Base-by-base conservation (phyloP, 371 early-diverging fungal genomes). In the Sporodiniella umbellata region DNA sequence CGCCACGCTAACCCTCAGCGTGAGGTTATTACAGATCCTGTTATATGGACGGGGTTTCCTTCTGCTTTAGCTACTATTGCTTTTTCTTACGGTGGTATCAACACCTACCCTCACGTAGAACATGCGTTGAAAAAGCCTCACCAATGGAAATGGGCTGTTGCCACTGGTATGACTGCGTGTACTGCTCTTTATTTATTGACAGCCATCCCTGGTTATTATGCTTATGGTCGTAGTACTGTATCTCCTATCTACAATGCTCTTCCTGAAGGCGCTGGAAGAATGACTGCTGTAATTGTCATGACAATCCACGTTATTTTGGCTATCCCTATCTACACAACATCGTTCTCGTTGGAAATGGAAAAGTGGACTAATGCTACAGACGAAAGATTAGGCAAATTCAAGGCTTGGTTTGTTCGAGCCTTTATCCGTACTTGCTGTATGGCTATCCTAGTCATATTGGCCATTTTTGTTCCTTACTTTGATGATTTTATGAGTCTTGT, bases 261-360 rank as follows among this genome's bases (percentile, higher is more conserved):
- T 18, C 83, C 83, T 8, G 52, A 64, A 7, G 87, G 84, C 7
- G 54, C 79, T 19, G 66, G 78, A 21, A 70, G 79, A n/a, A 75
- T 70, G 5, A 60, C 79, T 31, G 76, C 89, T 24, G 80, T 86
- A 47, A 79, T 83, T 44, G 79, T 90, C 58, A 85, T 92, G 60
- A 87, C 90, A 0, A 67, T 84, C 11, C 92, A 92, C 51, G 90
- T 91, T 19, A 62, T 91, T 14, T 62, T 90, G 18, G 90, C 92
- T 23, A 84, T 87, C 42, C 93, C 93, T 2, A 79, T 92, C 19
- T 78, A 87, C 46, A 64, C 90, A 42, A 88, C 89, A 0, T 82
- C 90, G 8, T 87, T 93, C 54, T 83, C 88, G 31, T 60, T 82
- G 30, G 85, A 87, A 51, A 68, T 85, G 22, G 88, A 87, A 54